Evolutionary conservation across 2,329 filamentous ascomycete genomes (phyloP), one percentile per base, ranked within the genome.

Genomic region (Sarocladium strictum): DNA sequence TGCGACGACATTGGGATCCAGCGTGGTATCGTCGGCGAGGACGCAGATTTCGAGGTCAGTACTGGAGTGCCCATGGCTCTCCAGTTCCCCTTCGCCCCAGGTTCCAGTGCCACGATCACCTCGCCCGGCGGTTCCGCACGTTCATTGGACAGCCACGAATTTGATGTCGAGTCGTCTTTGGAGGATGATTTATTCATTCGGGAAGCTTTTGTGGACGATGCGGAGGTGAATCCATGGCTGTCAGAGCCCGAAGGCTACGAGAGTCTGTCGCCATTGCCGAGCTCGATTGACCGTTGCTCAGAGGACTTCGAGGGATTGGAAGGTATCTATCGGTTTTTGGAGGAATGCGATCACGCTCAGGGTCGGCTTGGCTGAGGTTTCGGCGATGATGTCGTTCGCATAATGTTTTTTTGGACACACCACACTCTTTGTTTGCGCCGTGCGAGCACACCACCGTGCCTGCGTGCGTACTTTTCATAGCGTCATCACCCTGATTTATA

Each of bases 1-100:
- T 97, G 92, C 67, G 84, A 90, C 47, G 94, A 99, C 66, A 79
- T 96, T 11, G 89, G 87, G n/a, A 79, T 99, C 7, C 83, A 86
- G 58, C 80, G 90, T 53, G 94, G 94, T 1, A 74, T 89, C 3
- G 81, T 97, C 3, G 75, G 80, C 12, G 87, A 97, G 72, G 94
- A 97, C 59, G 58, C 69, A 29, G 84, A 86, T 17, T 96, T 96
- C 62, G 82, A 89, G 54, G 64, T 69, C 6, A 82, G 80, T 55
- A 77, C 78, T 24, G 90, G 87, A 9, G 83, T 84, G 1, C 78
- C 87, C 1, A 79, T 94, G 60, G 90, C 90, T 4, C 77, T 97
- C 19, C 79, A 85, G 41, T 97, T 96, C 63, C 93, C 93, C 1
- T 96, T 90, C 63, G 92, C 92, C 1, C 88, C 92, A 0, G 76